These are phyloP conservation scores for Lachancea kluyveri DNA, from an alignment of 805 yeast species.

Conservation along the genomic window DNA sequence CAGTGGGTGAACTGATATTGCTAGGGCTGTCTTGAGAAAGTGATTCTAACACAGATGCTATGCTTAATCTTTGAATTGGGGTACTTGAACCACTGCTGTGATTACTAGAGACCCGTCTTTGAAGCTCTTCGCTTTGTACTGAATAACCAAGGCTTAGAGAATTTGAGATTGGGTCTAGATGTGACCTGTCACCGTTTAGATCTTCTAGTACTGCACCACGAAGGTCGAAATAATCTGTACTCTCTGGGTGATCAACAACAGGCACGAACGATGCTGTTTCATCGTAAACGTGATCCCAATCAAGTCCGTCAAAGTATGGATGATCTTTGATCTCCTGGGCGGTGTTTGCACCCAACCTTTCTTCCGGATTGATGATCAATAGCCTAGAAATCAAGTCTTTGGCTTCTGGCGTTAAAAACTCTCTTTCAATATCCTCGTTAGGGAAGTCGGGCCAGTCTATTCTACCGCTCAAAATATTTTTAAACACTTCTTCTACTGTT, in stretches of 20 bases:
- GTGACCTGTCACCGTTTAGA: constrained; percentile 18
- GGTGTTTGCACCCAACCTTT: constrained; percentile 74
- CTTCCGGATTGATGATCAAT: constrained; percentile 53
- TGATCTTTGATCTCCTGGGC: constrained; percentile 74
- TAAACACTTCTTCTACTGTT: constrained; percentile 75
- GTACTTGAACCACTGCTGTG: constrained; percentile 13
- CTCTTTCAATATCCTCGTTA: constrained; percentile 43
- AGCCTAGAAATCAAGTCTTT: constrained; percentile 64
- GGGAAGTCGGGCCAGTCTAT: constrained; percentile 81
- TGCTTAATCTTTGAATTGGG: constrained; percentile 23
- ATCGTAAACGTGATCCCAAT: constrained; percentile 68
- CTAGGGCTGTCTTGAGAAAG: constrained; percentile 25
- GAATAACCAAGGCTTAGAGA: background rate
- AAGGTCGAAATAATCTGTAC: constrained; percentile 83
- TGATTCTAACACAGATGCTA: constrained; percentile 26
- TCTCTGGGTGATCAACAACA: constrained; percentile 66
- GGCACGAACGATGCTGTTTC: constrained; percentile 85
- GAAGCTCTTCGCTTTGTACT: constrained; percentile 1
- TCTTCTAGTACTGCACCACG: constrained; percentile 75
- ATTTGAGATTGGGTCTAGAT: constrained; percentile 2
- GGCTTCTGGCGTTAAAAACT: constrained; percentile 57
- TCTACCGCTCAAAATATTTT: constrained; percentile 64
- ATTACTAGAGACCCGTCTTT: constrained; percentile 5
- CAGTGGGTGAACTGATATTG: constrained; percentile 30
- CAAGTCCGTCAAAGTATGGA: constrained; percentile 63